phyloP scores from a whole-genome alignment of 805 yeast species.

The Lachancea nothofagi region DNA sequence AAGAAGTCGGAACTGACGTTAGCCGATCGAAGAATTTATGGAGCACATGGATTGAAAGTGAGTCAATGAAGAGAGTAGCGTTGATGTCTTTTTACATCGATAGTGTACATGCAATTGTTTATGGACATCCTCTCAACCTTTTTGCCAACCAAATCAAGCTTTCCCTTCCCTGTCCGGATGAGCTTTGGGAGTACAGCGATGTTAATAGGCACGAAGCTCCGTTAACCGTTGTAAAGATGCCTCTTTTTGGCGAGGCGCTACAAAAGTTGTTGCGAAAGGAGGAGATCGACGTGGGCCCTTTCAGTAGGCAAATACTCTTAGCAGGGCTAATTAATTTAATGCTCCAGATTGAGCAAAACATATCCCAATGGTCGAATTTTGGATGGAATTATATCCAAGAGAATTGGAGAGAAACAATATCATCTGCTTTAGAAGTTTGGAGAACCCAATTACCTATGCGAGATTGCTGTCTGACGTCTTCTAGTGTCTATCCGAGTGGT shows the following conservation, averaged over 20 bases:
- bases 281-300: slow-evolving; percentile 9
- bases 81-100: slow-evolving; percentile 77
- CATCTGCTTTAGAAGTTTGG: slow-evolving; percentile 11
- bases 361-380: slow-evolving; percentile 13
- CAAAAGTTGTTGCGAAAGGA: slow-evolving; percentile 8
- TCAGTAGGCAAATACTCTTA: slow-evolving; percentile 9
- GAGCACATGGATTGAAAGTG: slow-evolving; percentile 61
- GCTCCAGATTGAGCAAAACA: slow-evolving; percentile 12
- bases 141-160: slow-evolving; percentile 53
- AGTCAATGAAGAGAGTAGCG: slow-evolving; percentile 67
- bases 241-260: slow-evolving; percentile 11
- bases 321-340: slow-evolving; percentile 12
- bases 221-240: slow-evolving; percentile 10
- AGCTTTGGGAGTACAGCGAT: slow-evolving; percentile 42
- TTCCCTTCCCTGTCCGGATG: slow-evolving; percentile 55
- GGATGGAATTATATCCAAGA: slow-evolving; percentile 11
- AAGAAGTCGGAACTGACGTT: slow-evolving; percentile 11
- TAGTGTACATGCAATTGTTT: slow-evolving; percentile 64
- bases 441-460: slow-evolving; percentile 8
- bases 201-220: slow-evolving; percentile 25
- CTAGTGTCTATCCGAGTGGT: slow-evolving; percentile 6
- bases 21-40: slow-evolving; percentile 10
- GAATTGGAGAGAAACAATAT: slow-evolving; percentile 9
- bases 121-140: slow-evolving; percentile 55
- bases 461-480: slow-evolving; percentile 9